Evolutionary conservation across 2,329 filamentous ascomycete genomes (phyloP), one percentile per base, ranked within the genome.

Genomic region (Diplocarpon rosae): DNA sequence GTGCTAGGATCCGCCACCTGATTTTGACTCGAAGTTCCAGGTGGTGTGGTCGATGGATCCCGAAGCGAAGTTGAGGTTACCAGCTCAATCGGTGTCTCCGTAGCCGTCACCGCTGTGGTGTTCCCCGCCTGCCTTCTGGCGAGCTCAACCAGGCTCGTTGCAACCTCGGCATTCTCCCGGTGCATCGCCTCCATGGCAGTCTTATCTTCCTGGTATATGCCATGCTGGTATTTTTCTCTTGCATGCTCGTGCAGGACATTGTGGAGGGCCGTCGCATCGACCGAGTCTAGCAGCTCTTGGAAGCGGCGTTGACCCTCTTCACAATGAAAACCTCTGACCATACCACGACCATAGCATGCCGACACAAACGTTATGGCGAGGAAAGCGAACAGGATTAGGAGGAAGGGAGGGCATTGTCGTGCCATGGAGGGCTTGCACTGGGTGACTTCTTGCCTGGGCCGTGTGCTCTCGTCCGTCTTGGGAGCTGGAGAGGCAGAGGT

Each of bases 161-260:
- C 79, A 31, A 84, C 67, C 31, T 72, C 69, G 16, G 77, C 72
- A 57, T 85, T 72, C 51, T 73, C 71, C 35, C 69, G 66, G 63
- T 78, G 73, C 24, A 83, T 69, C 29, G 72, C 75, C 60, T 83
- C 75, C 43, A 83, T 69, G 20, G 79, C 80, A 10, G 71, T 68
- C 52, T 70, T 71, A 56, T 83, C 80, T 51, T 77, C 75, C 51
- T 75, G 70, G 61, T 80, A 84, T 45, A 85, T 71, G 47, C 81
- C 82, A 58, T 84, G 74, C 59, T 78, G 73, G 64, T 80, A 85
- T 57, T 76, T 75, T 38, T 72, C 70, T 37, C 75, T 72, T 43
- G 80, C 68, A 55, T 79, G 72, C 49, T 71, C 67, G 61, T 84
- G 78, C 28, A 88, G 69, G 42, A 83, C 74, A 37, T 73, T 72